Percentiles rank a stretch among this genome's conserved stretches.
phyloP scores from a whole-genome alignment of 768 basidiomycete genomes.

The Chlorophyllum brunneum region DNA sequence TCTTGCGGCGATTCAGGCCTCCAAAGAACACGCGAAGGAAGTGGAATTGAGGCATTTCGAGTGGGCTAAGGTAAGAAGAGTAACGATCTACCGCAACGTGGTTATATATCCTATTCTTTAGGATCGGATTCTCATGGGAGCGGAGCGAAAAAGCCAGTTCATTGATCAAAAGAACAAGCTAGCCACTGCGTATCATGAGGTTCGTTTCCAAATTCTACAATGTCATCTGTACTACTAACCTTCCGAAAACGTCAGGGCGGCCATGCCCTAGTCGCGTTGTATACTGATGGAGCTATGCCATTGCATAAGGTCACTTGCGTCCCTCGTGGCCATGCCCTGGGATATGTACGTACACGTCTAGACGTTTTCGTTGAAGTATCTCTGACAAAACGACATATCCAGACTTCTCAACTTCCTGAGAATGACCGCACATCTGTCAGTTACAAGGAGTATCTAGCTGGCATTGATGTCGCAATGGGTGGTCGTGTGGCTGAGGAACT shows the following conservation, averaged over 20 bases:
- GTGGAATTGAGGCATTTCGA: constrained; percentile 86
- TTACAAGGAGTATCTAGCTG: constrained; percentile 69
- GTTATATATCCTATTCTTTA: constrained; percentile 19
- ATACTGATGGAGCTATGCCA: constrained; percentile 94
- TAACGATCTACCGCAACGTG: not conserved
- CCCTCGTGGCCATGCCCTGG: constrained; percentile 91
- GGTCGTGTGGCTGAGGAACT: constrained; percentile 95
- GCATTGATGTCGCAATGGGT: constrained; percentile 90
- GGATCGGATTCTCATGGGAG: constrained; percentile 97
- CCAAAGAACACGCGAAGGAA: constrained; percentile 71
- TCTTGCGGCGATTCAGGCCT: constrained; percentile 93
- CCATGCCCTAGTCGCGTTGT: constrained; percentile 91
- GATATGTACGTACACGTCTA: constrained; percentile 54
- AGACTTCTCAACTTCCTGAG: constrained; percentile 79
- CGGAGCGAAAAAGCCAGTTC: constrained; percentile 86
- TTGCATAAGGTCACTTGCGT: constrained; percentile 98
- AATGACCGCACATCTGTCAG: constrained; percentile 72
- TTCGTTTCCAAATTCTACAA: constrained; percentile 24
- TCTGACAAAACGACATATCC: constrained; percentile 15
- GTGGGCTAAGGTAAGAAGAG: constrained; percentile 81
- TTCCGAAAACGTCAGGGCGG: constrained; percentile 54
- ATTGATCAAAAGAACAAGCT: constrained; percentile 84
- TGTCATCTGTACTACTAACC: constrained; percentile 9
- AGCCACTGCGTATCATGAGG: constrained; percentile 96
- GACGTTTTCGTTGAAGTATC: constrained; percentile 5